Evolutionary conservation across 768 basidiomycete genomes (phyloP).

Genomic region (Boletus edulis): DNA sequence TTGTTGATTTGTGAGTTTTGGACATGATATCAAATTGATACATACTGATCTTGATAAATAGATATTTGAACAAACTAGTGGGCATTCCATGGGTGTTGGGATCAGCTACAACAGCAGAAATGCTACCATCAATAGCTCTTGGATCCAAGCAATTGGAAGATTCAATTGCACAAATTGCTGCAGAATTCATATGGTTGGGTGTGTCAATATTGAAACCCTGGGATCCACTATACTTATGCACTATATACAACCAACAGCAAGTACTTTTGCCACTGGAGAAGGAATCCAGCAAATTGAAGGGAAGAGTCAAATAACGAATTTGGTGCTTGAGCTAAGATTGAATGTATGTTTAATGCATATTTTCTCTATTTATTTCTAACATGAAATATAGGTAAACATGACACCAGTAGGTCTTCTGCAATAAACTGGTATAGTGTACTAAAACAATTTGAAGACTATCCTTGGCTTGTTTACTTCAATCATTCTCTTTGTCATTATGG

Average conservation of each 20-base stretch:
- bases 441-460: not conserved
- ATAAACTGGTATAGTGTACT: not conserved
- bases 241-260: not conserved
- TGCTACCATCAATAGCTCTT: not conserved
- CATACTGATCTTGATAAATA: not conserved
- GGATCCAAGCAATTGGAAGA: not conserved
- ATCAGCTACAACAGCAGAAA: not conserved
- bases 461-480: not conserved
- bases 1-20: not conserved
- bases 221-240: too few species aligned
- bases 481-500: not conserved
- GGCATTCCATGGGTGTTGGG: not conserved
- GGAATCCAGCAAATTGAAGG: not conserved
- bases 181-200: slow-evolving; percentile 9
- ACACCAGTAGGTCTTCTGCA: not conserved
- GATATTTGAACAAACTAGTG: slow-evolving; percentile 4
- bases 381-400: not conserved
- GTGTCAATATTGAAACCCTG: not conserved
- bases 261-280: not conserved
- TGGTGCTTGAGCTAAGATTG: not conserved
- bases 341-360: not conserved
- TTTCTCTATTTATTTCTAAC: not conserved
- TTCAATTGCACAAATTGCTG: not conserved
- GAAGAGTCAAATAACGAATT: not conserved
- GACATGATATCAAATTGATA: not conserved